phyloP scores from a whole-genome alignment of 371 early-diverging fungal genomes.

The Dipsacomyces acuminosporus region DNA sequence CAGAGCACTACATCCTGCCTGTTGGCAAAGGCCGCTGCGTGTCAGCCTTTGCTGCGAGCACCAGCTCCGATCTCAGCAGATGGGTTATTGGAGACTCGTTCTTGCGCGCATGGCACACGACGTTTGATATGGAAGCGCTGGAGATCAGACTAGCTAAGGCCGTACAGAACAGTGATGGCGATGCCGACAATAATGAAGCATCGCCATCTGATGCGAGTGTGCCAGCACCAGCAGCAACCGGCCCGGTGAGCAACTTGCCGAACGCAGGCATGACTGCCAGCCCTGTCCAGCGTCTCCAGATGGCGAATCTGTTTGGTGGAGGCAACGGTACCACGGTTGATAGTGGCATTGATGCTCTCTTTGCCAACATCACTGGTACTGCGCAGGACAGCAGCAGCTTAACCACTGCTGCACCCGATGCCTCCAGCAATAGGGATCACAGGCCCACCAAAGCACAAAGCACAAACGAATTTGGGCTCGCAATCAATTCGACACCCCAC shows the following conservation, averaged over 20 bases:
- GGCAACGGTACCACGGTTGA: too few species aligned
- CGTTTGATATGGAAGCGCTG: constrained; percentile 41
- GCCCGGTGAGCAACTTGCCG: not conserved
- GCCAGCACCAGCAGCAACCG: not conserved
- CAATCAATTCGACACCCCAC: not conserved
- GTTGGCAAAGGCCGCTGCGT: constrained; percentile 48
- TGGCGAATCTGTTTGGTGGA: not conserved
- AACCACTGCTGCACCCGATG: too few species aligned
- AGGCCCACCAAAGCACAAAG: too few species aligned
- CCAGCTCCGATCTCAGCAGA: constrained; percentile 26
- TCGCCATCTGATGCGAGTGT: not conserved
- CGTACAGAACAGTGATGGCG: constrained; percentile 11
- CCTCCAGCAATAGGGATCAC: too few species aligned
- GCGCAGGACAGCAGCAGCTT: too few species aligned
- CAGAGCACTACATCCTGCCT: constrained; percentile 48
- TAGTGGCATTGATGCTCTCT: too few species aligned
- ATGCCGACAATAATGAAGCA: not conserved
- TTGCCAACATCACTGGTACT: too few species aligned
- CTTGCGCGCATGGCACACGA: constrained; percentile 44
- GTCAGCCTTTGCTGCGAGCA: constrained; percentile 44
- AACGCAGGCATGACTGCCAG: not conserved
- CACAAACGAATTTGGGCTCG: not conserved
- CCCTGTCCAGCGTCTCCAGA: not conserved
- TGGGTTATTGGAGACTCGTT: constrained; percentile 49
- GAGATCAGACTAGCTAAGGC: constrained; percentile 39